Evolutionary conservation across 306 rosid genomes (phyloP), one percentile per base, ranked within the genome.

Genomic region (Dalbergia cochinchinensis): DNA sequence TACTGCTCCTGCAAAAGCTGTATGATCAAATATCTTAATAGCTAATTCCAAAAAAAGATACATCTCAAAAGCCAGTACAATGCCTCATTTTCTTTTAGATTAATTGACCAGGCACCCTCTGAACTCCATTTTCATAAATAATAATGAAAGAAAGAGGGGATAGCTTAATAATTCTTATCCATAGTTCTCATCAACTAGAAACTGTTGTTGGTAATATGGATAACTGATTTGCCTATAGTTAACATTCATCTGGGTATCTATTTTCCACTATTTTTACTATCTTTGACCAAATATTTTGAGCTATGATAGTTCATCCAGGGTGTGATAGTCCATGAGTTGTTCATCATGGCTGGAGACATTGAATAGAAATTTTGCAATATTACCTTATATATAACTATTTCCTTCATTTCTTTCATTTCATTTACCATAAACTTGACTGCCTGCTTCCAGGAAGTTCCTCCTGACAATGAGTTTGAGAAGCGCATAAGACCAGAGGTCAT

Each of bases 401-500:
- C 59, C 68, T 78, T 58, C 15, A 11, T 13, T n/a, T 65, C n/a
- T 37, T 60, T 22, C 20, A 37, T 42, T n/a, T 26, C 69, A 14
- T 68, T 35, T 70, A 18, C 11, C 45, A 55, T 33, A 69, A 78
- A 65, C 47, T 61, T 58, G 39, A 5, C 57, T 76, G 68, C 77
- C 48, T 45, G 79, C 18, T 69, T 71, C 51, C 91, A 90, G 94
- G 92, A 90, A 83, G 83, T 83, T 63, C 80, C 78, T 51, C 88
- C 94, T 8, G 92, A 90, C 83, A 90, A 90, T 70, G 92, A 87
- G 82, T 90, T 90, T 78, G 94, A 90, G 87, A 90, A 88, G 87
- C 89, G 91, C 59, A 83, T 90, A 54, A 83, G 92, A 85, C 78
- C 87, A 4, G 94, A 90, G 77, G 91, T 90, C 11, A 87, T 90